phyloP scores from a whole-genome alignment of 148 eudicot species.

The Nepenthes gracilis region DNA sequence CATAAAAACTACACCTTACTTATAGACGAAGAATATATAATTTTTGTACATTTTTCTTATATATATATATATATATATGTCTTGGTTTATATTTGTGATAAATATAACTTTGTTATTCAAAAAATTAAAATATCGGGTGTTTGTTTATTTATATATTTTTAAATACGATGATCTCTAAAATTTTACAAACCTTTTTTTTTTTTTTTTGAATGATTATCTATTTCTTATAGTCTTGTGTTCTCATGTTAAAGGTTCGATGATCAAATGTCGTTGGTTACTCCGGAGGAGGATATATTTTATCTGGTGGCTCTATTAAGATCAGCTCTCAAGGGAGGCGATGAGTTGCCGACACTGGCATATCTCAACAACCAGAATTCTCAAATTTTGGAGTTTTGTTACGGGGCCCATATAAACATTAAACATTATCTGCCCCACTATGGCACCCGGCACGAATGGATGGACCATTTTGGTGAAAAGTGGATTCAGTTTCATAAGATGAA shows the following conservation, averaged over 20 bases:
- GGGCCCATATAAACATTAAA: constrained; percentile 36
- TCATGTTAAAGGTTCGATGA: constrained; percentile 55
- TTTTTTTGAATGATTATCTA: no score
- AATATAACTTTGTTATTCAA: no score
- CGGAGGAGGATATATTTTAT: constrained; percentile 77
- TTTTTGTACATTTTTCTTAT: no score
- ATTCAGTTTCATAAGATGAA: constrained; percentile 35
- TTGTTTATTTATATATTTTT: no score
- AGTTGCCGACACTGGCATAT: constrained; percentile 41
- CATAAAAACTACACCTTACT: no score
- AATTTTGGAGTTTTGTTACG: constrained; percentile 49
- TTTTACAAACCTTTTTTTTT: no score
- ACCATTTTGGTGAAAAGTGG: constrained; percentile 78
- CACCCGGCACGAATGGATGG: constrained; percentile 53
- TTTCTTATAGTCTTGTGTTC: neutral
- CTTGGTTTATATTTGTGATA: no score
- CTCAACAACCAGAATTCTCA: constrained; percentile 45
- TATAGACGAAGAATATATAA: no score
- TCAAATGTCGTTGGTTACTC: constrained; percentile 55
- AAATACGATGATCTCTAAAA: no score
- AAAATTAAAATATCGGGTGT: no score
- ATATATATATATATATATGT: no score
- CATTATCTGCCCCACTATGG: constrained; percentile 82
- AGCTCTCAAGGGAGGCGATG: constrained; percentile 53
- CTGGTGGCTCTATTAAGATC: constrained; percentile 61